Conservation (phyloP, 352 stramenopile species). For the Peronosclerospora sorghi region DNA sequence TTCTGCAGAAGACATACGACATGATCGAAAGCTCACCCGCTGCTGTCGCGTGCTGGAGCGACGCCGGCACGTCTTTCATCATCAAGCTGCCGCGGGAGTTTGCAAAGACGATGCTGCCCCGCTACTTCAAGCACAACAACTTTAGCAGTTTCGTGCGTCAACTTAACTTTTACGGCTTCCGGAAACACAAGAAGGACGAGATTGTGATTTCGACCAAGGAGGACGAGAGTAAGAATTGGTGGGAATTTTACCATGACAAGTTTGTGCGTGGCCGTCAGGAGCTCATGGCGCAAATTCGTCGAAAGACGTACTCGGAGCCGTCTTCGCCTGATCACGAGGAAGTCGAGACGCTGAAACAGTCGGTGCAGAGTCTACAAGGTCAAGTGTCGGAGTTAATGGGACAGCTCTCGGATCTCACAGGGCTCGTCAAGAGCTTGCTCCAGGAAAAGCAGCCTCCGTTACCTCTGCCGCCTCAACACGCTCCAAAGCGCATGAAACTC, state of each 20-base stretch:
- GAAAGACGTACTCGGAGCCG: constrained; percentile 82
- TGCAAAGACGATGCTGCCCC: constrained; percentile 81
- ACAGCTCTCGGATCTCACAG: constrained; percentile 60
- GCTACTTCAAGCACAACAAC: constrained; percentile 94
- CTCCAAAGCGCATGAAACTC: constrained; percentile 39
- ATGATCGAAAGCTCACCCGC: constrained; percentile 86
- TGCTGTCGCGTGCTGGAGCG: constrained; percentile 69
- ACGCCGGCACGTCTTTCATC: constrained; percentile 79
- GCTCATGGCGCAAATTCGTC: constrained; percentile 80
- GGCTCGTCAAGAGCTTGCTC: constrained; percentile 59
- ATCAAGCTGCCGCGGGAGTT: constrained; percentile 89
- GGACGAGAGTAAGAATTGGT: constrained; percentile 81
- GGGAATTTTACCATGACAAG: constrained; percentile 89
- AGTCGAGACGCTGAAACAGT: constrained; percentile 64
- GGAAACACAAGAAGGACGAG: constrained; percentile 88
- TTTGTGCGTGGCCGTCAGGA: constrained; percentile 80
- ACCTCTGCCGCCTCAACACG: constrained; percentile 8
- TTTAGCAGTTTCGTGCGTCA: constrained; percentile 90
- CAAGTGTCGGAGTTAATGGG: constrained; percentile 73
- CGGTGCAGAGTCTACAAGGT: constrained; percentile 55
- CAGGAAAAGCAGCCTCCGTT: constrained; percentile 32
- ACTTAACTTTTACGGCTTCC: constrained; percentile 92
- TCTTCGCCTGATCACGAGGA: constrained; percentile 64
- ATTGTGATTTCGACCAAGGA: constrained; percentile 67
- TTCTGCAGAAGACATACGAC: constrained; percentile 90